phyloP scores from a whole-genome alignment of 192 early-diverging fungal species.

The Allomyces macrogynus region DNA sequence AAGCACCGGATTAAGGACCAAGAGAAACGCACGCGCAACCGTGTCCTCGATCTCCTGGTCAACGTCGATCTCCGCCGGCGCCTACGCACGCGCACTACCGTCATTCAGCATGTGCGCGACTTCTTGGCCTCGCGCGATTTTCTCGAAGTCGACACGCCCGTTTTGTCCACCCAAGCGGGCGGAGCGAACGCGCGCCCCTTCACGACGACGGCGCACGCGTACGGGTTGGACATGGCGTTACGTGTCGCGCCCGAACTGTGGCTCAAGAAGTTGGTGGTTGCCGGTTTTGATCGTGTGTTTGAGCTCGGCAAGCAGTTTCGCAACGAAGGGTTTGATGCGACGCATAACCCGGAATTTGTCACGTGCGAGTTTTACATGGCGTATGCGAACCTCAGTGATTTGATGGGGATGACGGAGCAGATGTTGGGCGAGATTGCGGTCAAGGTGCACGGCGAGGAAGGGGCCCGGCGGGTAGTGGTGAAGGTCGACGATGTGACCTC shows the following conservation, averaged over 20 bases:
- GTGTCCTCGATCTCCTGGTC: slow-evolving; percentile 54
- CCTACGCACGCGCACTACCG: slow-evolving; percentile 34
- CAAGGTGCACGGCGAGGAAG: background rate
- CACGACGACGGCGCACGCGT: slow-evolving; percentile 37
- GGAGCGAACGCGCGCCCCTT: slow-evolving; percentile 72
- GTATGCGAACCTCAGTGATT: slow-evolving; percentile 41
- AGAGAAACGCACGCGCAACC: slow-evolving; percentile 45
- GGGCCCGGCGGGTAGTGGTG: background rate
- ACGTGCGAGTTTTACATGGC: slow-evolving; percentile 78
- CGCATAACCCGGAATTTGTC: slow-evolving; percentile 80
- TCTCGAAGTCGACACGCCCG: slow-evolving; percentile 69
- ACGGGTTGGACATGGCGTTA: slow-evolving; percentile 45
- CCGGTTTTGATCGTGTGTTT: slow-evolving; percentile 62
- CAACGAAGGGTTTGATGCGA: slow-evolving; percentile 73
- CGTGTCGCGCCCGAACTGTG: slow-evolving; percentile 70
- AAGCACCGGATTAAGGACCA: slow-evolving; percentile 35
- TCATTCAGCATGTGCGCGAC: slow-evolving; percentile 36
- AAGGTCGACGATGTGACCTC: background rate
- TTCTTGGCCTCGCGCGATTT: slow-evolving; percentile 46
- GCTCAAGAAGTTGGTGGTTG: slow-evolving; percentile 73
- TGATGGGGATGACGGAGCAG: slow-evolving; percentile 49
- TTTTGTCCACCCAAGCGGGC: slow-evolving; percentile 46
- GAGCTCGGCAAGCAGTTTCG: slow-evolving; percentile 82
- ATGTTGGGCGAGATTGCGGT: slow-evolving; percentile 28
- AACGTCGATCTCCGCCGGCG: slow-evolving; percentile 29